These are phyloP conservation scores for Neurospora sublineolata DNA, from an alignment of 495 filamentous ascomycete species.

Conservation along the genomic window DNA sequence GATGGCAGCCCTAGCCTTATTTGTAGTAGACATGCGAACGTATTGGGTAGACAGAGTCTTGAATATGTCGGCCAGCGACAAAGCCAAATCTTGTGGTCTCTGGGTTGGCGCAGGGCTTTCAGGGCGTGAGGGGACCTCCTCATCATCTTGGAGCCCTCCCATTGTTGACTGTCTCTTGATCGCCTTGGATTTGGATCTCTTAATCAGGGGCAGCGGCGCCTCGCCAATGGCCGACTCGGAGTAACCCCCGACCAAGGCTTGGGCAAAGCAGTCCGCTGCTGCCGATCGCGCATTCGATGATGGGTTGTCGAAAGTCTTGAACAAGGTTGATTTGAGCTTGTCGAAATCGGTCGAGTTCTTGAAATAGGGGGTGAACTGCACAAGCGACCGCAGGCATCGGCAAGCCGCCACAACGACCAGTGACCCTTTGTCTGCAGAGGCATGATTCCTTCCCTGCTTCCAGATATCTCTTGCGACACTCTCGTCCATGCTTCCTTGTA, in stretches of 20 bases:
- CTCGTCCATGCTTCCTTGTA: slow-evolving; percentile 72
- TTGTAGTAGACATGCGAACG: slow-evolving; percentile 64
- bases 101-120: slow-evolving; percentile 59
- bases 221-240: slow-evolving; percentile 48
- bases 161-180: slow-evolving; percentile 57
- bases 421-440: slow-evolving; percentile 67
- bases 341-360: slow-evolving; percentile 90
- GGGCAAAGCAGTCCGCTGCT: slow-evolving; percentile 75
- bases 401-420: slow-evolving; percentile 74
- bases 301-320: slow-evolving; percentile 74
- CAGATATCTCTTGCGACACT: slow-evolving; percentile 75
- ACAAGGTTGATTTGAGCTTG: slow-evolving; percentile 62
- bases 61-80: slow-evolving; percentile 70
- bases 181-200: slow-evolving; percentile 59
- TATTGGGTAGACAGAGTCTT: slow-evolving; percentile 76
- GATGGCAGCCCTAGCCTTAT: slow-evolving; percentile 70
- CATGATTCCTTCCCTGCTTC: slow-evolving; percentile 77
- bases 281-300: slow-evolving; percentile 66
- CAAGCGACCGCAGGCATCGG: slow-evolving; percentile 63
- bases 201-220: slow-evolving; percentile 47
- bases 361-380: slow-evolving; percentile 64
- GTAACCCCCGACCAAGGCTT: slow-evolving; percentile 67
- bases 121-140: slow-evolving; percentile 64
- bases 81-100: slow-evolving; percentile 56
- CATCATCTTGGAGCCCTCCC: slow-evolving; percentile 47